Evolutionary conservation across 257 asterid species (phyloP), one percentile per base, ranked within the genome.

Genomic region (Solanum paucissectum): DNA sequence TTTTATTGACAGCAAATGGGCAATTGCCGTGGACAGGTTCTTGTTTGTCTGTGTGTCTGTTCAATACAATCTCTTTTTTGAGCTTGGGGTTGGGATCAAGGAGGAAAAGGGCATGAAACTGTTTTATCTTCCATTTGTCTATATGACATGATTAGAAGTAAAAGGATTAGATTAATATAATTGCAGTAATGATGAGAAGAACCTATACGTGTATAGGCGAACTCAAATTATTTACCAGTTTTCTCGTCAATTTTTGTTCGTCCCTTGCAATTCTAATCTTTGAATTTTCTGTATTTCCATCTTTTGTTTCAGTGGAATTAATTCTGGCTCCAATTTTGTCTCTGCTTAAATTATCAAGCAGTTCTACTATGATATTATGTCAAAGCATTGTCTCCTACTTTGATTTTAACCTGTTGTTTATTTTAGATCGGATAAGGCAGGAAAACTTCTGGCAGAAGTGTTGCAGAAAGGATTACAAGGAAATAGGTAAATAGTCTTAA

Each of bases 1-100:
- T 89, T 94, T 97, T 84, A 97, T 97, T 55, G 99, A 97, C 93
- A 95, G 98, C 96, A 95, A 92, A 85, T 97, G 99, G 99, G 88
- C 98, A 44, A 89, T 97, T 89, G 98, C 98, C 21, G 90, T 97
- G 71, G 94, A 96, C 95, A 95, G 99, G 99, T 96, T 88, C 81
- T 66, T 72, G 60, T 75, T 86, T 52, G 83, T 46, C 27, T 86
- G 33, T 49, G 44, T 86, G 18, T 23, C 44, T 73, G 9, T 38
- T 85, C 40, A 37, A 58, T 81, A 32, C 68, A 81, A 29, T 29
- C 29, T 27, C 79, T 33, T 29, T 81, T 9, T 49, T 81, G 69
- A 29, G 29, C 6, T 81, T 9, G 42, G 42, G 66, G 38, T 16
- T 79, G 84, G 84, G 84, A 42, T 79, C 84, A 79, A 44, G 38